Conservation (phyloP, 1,284 basidiomycete genomes). For the Leccinum angustisporum region DNA sequence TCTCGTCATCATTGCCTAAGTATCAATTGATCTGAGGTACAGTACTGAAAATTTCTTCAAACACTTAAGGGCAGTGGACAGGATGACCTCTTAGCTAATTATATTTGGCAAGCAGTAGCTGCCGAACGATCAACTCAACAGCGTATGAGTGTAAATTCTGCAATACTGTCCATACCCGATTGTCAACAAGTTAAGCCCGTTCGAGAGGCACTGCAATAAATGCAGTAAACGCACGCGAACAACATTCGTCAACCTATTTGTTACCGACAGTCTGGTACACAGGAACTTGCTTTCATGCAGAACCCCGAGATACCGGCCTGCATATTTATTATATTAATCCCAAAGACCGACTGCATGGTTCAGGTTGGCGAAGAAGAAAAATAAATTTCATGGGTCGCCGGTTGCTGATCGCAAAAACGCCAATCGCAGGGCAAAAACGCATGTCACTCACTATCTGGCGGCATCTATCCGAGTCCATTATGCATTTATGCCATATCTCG, state of each 20-base stretch:
- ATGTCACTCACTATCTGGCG: neutral
- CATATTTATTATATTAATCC: neutral
- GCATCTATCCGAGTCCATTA: conserved; percentile 8
- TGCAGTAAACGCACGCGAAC: neutral
- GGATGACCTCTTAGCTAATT: neutral
- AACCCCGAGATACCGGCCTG: neutral
- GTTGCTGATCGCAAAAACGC: neutral
- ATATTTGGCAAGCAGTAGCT: neutral
- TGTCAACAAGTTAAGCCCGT: neutral
- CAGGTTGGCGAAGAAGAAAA: neutral
- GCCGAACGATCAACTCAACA: neutral
- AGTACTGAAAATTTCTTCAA: neutral
- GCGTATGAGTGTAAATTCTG: neutral
- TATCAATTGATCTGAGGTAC: neutral
- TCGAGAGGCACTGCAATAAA: conserved; percentile 2
- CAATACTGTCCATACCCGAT: conserved; percentile 2
- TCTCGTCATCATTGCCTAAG: conserved; percentile 16
- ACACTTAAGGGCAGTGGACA: neutral
- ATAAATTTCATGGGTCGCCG: neutral
- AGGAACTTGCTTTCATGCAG: neutral
- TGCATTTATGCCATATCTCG: neutral
- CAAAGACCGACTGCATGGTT: neutral
- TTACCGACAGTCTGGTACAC: conserved; percentile 20
- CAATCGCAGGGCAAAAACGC: neutral
- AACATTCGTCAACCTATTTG: conserved; percentile 3